A percentile compares a stretch with the other conserved stretches of the same genome.
Conservation (phyloP, 169 alveolate species). For the Plasmodium inui region DNA sequence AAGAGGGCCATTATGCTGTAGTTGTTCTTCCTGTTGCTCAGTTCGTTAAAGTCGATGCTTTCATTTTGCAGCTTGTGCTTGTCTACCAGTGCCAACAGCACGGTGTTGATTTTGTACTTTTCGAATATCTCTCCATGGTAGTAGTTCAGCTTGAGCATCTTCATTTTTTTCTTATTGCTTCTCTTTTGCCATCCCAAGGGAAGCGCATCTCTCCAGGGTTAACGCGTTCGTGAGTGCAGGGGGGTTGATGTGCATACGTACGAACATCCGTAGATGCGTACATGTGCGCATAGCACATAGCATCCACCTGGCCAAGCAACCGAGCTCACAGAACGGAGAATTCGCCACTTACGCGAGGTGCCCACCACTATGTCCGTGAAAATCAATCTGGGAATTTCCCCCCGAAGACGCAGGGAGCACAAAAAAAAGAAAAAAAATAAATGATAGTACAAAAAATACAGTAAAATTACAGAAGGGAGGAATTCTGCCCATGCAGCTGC, state of each 20-base stretch:
- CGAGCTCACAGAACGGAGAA: background rate
- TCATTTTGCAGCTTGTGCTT: constrained; percentile 61
- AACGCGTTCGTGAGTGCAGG: background rate
- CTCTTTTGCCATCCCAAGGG: background rate
- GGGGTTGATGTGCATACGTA: background rate
- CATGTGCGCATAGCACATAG: background rate
- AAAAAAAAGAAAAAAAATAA: background rate
- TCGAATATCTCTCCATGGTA: constrained; percentile 67
- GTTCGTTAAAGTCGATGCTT: constrained; percentile 50
- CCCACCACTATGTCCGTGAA: background rate
- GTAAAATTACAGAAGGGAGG: background rate
- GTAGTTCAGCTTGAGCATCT: constrained; percentile 51
- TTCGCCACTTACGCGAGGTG: background rate
- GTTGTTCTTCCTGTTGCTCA: constrained; percentile 61
- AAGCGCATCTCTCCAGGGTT: background rate
- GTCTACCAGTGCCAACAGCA: constrained; percentile 47
- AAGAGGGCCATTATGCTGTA: constrained; percentile 69
- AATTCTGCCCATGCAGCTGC: background rate
- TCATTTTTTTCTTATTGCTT: constrained; percentile 19
- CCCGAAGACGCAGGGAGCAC: background rate
- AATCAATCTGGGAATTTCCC: background rate
- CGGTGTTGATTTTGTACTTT: constrained; percentile 61
- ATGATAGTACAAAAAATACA: too few species aligned
- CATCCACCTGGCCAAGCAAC: background rate
- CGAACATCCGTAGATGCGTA: background rate